Evolutionary conservation across 768 basidiomycete species (phyloP), one percentile per base, ranked within the genome.

Genomic region (Leccinellum luteum): DNA sequence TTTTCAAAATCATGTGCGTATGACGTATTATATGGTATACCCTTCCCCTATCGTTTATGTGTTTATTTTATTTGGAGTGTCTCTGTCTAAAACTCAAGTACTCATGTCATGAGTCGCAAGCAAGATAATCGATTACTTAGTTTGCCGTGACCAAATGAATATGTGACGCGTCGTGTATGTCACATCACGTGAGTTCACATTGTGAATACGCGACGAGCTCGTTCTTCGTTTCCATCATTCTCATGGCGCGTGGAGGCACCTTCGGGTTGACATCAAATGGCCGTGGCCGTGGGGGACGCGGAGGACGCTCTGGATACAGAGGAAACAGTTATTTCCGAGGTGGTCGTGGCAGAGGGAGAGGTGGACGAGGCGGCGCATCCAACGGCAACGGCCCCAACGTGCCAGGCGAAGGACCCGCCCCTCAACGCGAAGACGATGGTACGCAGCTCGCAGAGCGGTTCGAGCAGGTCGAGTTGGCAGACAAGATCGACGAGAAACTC

Each of bases 401-500:
- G 48, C 73, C 69, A 27, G 78, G 75, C 50, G 84, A 85, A 32
- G 73, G 79, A 21, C 73, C 74, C 21, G 81, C 76, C 19, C 85
- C 84, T 6, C 80, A 82, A 68, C 82, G 92, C 60, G 92, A 92
- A 69, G 94, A 96, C 59, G 95, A 98, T 64, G 95, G 93, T 14
- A 92, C 91, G 1, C 86, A 88, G 52, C 81, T 89, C 6, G 90
- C 85, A 7, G 95, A 96, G 64, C 79, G 85, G 61, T 95, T 97
- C 68, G 95, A 98, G 67, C 85, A 83, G 62, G 85, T 89, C 6
- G 75, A 79, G 32, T 64, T 90, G 17, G 78, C 75, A 60, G 94
- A 98, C 71, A 93, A 96, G 65, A 83, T 98, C 19, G 97, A 99
- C 67, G 93, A 92, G 74, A 92, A 91, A 71, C 77, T 98, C 17